Conservation (phyloP, 805 yeast species). For the Metschnikowia reukaufii region DNA sequence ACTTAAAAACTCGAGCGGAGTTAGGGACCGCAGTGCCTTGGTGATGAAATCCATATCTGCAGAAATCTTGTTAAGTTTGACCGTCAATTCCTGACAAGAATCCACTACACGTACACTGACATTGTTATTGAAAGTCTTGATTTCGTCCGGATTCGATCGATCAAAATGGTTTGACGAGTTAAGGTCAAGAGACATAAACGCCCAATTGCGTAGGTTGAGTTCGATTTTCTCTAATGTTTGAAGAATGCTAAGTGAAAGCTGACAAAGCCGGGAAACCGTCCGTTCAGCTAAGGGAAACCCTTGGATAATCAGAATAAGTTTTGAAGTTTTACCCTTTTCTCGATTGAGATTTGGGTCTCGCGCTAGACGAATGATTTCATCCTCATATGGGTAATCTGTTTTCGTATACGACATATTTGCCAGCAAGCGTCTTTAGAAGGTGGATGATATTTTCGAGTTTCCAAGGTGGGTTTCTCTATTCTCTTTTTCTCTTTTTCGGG, state of each 20-base stretch:
- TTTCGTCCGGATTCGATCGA: constrained; percentile 16
- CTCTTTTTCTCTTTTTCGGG: no score
- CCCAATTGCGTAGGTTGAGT: constrained; percentile 52
- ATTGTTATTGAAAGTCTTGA: constrained; percentile 47
- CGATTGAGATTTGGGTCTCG: constrained; percentile 50
- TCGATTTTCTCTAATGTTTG: constrained; percentile 52
- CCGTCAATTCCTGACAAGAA: constrained; percentile 50
- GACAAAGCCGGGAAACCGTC: constrained; percentile 49
- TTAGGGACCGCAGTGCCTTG: constrained; percentile 37
- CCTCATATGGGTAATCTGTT: constrained; percentile 35
- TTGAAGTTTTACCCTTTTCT: constrained; percentile 39
- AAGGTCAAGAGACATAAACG: constrained; percentile 51
- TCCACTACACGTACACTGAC: constrained; percentile 54
- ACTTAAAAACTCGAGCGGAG: constrained; percentile 49
- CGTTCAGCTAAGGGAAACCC: constrained; percentile 44
- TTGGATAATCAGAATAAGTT: constrained; percentile 42
- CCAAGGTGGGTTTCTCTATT: no score
- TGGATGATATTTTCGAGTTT: no score
- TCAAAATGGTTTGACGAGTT: constrained; percentile 44
- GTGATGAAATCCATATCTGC: constrained; percentile 49
- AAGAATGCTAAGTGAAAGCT: constrained; percentile 45
- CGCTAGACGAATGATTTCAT: constrained; percentile 48
- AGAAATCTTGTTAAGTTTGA: constrained; percentile 40
- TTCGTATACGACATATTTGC: constrained; percentile 9
- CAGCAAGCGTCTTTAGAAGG: background rate